Evolutionary conservation across 495 filamentous ascomycete genomes (phyloP).

Genomic region (Daldinia vernicosa): DNA sequence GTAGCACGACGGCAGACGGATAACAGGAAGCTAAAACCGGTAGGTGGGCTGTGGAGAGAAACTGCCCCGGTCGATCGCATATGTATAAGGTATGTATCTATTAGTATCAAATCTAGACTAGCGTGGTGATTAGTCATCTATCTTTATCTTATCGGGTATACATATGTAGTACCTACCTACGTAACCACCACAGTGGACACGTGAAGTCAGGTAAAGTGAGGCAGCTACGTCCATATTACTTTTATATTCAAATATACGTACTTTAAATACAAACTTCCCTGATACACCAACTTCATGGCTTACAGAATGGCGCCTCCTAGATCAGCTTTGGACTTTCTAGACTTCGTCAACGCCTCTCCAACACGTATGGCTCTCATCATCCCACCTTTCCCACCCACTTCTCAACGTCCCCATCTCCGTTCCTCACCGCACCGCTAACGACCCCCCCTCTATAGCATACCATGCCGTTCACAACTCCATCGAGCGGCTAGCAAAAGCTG

Average conservation of each 20-base stretch:
- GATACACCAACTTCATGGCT: slow-evolving; percentile 37
- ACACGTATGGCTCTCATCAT: slow-evolving; percentile 71
- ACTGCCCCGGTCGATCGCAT: slow-evolving; percentile 14
- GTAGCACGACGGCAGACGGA: slow-evolving; percentile 8
- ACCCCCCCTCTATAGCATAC: slow-evolving; percentile 69
- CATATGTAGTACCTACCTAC: background rate
- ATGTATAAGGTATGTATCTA: background rate
- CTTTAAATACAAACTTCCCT: too few relatives aligned
- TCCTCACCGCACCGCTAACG: slow-evolving; percentile 32
- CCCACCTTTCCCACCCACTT: background rate
- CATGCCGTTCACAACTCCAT: slow-evolving; percentile 88
- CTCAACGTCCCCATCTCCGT: background rate
- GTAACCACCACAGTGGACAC: background rate
- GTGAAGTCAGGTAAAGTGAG: too few relatives aligned
- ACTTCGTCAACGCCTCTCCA: slow-evolving; percentile 93
- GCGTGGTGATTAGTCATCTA: background rate
- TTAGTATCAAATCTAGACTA: background rate
- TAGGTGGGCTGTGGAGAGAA: slow-evolving; percentile 31
- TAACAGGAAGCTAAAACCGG: slow-evolving; percentile 28
- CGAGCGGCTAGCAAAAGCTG: slow-evolving; percentile 76
- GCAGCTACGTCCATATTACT: too few relatives aligned
- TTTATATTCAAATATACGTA: too few relatives aligned
- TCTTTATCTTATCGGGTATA: background rate
- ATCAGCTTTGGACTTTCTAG: slow-evolving; percentile 83
- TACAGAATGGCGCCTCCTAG: slow-evolving; percentile 66